A percentile compares a stretch with the other conserved stretches of the same genome.
Evolutionary conservation across 2,329 filamentous ascomycete species (phyloP).

Genomic region (Xylariaceae sp.): DNA sequence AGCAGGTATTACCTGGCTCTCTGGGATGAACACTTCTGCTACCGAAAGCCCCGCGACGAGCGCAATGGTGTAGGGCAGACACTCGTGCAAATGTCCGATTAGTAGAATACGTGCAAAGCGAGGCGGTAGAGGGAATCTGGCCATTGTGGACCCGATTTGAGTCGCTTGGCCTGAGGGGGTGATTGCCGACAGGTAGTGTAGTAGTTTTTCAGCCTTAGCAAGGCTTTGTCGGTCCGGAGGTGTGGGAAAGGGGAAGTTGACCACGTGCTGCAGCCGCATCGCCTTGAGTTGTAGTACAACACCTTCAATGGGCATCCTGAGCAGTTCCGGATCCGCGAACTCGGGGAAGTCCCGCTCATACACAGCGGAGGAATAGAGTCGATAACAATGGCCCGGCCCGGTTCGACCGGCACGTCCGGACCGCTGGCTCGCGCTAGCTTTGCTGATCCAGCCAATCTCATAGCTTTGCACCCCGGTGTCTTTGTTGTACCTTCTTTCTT

Average conservation of each 20-base stretch:
- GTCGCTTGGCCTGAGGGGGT: constrained; percentile 74
- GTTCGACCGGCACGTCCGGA: constrained; percentile 94
- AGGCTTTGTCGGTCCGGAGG: constrained; percentile 78
- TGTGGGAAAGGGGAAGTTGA: constrained; percentile 96
- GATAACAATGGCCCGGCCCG: constrained; percentile 92
- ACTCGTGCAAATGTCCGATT: constrained; percentile 79
- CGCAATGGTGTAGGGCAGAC: constrained; percentile 83
- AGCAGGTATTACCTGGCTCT: constrained; percentile 72
- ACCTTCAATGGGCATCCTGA: constrained; percentile 89
- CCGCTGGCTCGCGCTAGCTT: constrained; percentile 90
- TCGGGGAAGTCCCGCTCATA: constrained; percentile 87
- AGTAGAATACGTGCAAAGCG: constrained; percentile 91
- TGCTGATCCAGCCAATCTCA: constrained; percentile 95
- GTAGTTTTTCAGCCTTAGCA: constrained; percentile 79
- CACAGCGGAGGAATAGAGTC: constrained; percentile 90
- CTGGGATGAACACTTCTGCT: constrained; percentile 82
- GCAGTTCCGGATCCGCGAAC: constrained; percentile 85
- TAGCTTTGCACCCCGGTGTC: constrained; percentile 92
- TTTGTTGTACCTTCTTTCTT: constrained; percentile 89
- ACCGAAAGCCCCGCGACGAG: constrained; percentile 87
- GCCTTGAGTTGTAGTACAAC: constrained; percentile 92
- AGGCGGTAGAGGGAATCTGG: constrained; percentile 86
- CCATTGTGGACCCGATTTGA: constrained; percentile 76
- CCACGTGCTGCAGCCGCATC: constrained; percentile 87
- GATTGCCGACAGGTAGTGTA: constrained; percentile 84